Base-by-base conservation (phyloP, 73 alveolate species). In the Paramecium biaurelia region DNA sequence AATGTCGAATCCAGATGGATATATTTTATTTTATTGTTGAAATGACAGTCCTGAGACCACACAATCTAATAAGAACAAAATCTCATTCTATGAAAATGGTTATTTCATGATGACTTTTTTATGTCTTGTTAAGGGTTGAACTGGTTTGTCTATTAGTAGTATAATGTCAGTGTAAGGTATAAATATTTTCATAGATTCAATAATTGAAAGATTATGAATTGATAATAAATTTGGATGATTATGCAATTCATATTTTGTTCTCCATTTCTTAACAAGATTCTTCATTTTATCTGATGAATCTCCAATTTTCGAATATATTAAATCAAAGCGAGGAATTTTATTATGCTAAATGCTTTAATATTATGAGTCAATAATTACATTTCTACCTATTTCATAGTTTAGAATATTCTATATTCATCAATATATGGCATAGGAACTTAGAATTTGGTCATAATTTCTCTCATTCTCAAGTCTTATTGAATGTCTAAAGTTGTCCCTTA, bases 1-100 rank as follows among this genome's bases (percentile, higher is more conserved):
- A 70, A 70, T 70, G 1, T 70, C 86, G n/a, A 70, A 70, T 18
- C 86, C 26, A 70, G 86, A 70, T 1, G 86, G 86, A 70, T 70
- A 70, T 9, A 70, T 70, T 34, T 32, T 32, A 24, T 23, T 30
- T 70, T 23, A 18, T 34, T 70, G 10, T n/a, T 30, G 47, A 70
- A 26, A 70, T 34, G 57, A 30, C 5, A 70, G 21, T 0, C 57
- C 86, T 5, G 57, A 21, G 26, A 70, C 86, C 3, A 70, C 26
- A 34, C 86, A 70, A 70, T 70, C 86, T 18, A 70, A 4, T 70
- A 70, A 70, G 24, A 70, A 70, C 86, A 30, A 70, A 18, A 70
- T 70, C n/a, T 70, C 86, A 18, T 70, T 18, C 14, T 70, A 10
- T 24, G 32, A 24, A 18, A 70, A 70, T 26, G 56, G 30, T 18